Conservation (phyloP, 2,329 filamentous ascomycete genomes). For the Trichoderma citrinoviride region DNA sequence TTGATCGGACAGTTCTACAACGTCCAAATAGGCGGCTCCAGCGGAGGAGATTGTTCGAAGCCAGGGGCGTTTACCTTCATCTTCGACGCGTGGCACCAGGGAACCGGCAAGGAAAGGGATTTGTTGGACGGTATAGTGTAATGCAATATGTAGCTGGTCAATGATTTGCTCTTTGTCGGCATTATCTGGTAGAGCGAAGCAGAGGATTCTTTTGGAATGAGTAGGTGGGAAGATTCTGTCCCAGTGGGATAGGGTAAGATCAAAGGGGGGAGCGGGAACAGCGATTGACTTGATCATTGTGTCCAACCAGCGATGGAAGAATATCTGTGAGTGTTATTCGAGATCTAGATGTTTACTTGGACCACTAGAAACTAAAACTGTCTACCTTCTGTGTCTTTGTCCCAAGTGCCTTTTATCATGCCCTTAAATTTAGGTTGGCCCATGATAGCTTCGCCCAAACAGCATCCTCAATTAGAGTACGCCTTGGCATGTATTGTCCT, state of each 20-base stretch:
- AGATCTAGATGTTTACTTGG: too few relatives aligned
- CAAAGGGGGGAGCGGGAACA: not conserved
- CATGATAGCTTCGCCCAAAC: too few relatives aligned
- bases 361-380: too few relatives aligned
- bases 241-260: not conserved
- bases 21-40: not conserved
- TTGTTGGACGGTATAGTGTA: not conserved
- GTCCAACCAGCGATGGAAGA: too few relatives aligned
- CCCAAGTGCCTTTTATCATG: too few relatives aligned
- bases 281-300: too few relatives aligned
- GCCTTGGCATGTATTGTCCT: too few relatives aligned
- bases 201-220: not conserved
- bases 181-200: not conserved
- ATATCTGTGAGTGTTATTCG: too few relatives aligned
- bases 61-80: not conserved
- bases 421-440: too few relatives aligned
- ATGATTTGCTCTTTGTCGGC: not conserved
- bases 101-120: not conserved
- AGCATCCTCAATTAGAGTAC: too few relatives aligned
- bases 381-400: too few relatives aligned
- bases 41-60: not conserved
- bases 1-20: not conserved
- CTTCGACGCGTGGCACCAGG: not conserved
- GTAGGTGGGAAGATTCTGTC: not conserved
- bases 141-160: not conserved